Base-by-base conservation (phyloP, 352 stramenopile species). In the Plasmopara halstedii region DNA sequence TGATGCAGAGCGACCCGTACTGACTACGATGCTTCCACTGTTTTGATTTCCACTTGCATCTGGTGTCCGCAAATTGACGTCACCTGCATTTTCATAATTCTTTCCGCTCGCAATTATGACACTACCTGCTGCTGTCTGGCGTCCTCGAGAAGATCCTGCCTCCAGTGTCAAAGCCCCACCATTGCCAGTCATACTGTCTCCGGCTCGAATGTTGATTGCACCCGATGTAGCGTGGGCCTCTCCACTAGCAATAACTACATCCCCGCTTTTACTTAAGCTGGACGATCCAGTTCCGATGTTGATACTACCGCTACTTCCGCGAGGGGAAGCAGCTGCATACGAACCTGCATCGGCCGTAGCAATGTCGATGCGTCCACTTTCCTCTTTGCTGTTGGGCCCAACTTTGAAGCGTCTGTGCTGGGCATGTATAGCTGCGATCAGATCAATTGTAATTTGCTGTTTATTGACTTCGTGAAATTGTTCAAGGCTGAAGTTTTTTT, bases 381-480 rank as follows among this genome's bases (percentile, higher is more conserved):
- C 46, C 4, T 13, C 21, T 13, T 68, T 56, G 22, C 42, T 64
- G 27, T 86, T 83, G 13, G 68, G 58, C 0, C 65, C 67, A 43
- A 90, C 56, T 23, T 64, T 81, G 26, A 90, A 84, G 3, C 77
- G 72, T 14, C 61, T 71, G 42, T 88, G 62, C 15, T 91, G 80
- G 2, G 88, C 77, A 56, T 97, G 89, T 21, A 97, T 70, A 21
- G 86, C 88, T 31, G 76, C 81, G 31, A 97, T 59, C 6, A 96
- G 48, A 61, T 98, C 93, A 31, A 98, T 80, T 4, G 85, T 75
- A 6, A 98, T 84, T 18, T 73, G 70, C 36, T 95, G 83, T 51
- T 97, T 97, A 67, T 98, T 89, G 23, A 98, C 87, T 74, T 97
- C 85, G 46, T 95, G 77, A 52, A 98, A 97, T 35, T 95, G 53